Evolutionary conservation across 2,329 filamentous ascomycete species (phyloP), one percentile per base, ranked within the genome.

Genomic region (Talaromyces piceae): DNA sequence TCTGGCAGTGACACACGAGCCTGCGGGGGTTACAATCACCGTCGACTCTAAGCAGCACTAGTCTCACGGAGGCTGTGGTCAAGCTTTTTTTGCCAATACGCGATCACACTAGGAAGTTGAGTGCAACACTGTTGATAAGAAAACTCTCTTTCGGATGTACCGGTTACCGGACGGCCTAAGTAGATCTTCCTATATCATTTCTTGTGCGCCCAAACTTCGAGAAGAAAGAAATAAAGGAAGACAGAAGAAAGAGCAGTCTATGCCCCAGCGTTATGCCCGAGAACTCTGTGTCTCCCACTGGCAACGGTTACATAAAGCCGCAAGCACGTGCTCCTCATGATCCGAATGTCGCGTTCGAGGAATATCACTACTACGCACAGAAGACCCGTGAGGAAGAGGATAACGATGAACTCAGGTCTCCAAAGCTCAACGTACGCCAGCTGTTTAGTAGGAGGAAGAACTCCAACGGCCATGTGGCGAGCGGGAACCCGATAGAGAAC

Each of bases 301-400:
- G 9, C 13, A 37, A 16, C n/a, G n/a, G 31, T 5, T 37, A 37
- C 31, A 37, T 37, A 37, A 37, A 37, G 55, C 55, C 55, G 11
- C 55, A 56, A 33, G 31, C 49, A 26, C 55, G 55, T 22, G 41
- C 27, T 28, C 56, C 57, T 18, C 63, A 68, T 49, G 66, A 69
- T 41, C 50, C 59, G 3, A 56, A 41, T 39, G 55, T 69, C 33
- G 51, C 59, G 1, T 69, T 69, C 50, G 66, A 69, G 50, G 66
- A 69, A 53, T 69, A 68, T 47, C 51, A 62, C 41, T 65, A 68
- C 57, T 68, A 66, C 47, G 66, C 63, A 1, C 47, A 60, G 18
- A 58, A 61, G 27, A 68, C 65, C 18, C 61, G 67, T 13, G 59
- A 58, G 13, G 65, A 67, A 33, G 66, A 70, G 54, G 60, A 59